Conservation (phyloP, 306 rosid genomes). For the Cucurbita argyrosperma region DNA sequence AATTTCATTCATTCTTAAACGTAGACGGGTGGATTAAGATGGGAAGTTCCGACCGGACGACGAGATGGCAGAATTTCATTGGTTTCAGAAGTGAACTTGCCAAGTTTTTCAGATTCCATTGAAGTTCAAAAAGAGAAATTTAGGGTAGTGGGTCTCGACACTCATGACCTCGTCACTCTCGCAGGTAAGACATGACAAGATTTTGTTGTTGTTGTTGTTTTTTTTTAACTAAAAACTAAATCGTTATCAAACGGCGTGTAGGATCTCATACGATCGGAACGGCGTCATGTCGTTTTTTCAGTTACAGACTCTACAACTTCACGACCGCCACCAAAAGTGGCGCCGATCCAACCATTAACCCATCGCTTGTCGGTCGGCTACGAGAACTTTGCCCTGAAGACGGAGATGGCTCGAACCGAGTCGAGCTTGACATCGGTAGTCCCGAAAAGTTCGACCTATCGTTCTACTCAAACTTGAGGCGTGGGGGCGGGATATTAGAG, state of each 20-base stretch:
- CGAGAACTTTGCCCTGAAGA: neutral
- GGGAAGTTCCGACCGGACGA: conserved; percentile 7
- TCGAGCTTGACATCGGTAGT: neutral
- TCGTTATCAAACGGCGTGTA: neutral
- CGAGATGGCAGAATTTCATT: conserved; percentile 5
- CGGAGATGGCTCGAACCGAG: neutral
- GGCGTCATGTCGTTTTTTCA: neutral
- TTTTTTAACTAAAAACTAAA: too few species aligned
- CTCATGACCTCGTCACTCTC: neutral
- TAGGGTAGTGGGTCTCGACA: neutral
- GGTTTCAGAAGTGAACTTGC: neutral
- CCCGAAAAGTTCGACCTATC: neutral
- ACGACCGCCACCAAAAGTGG: neutral
- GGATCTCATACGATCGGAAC: conserved; percentile 4
- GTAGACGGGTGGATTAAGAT: neutral
- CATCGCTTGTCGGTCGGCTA: neutral
- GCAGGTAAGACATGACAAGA: neutral
- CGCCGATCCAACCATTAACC: neutral
- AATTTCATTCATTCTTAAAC: too few species aligned
- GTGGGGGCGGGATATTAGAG: neutral
- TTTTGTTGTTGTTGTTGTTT: too few species aligned
- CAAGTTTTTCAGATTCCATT: neutral
- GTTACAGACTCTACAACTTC: conserved; percentile 3
- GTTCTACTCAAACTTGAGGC: neutral
- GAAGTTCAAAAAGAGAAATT: neutral